These are phyloP conservation scores for Ormosia emarginata DNA, from an alignment of 306 rosid species.

Conservation along the genomic window DNA sequence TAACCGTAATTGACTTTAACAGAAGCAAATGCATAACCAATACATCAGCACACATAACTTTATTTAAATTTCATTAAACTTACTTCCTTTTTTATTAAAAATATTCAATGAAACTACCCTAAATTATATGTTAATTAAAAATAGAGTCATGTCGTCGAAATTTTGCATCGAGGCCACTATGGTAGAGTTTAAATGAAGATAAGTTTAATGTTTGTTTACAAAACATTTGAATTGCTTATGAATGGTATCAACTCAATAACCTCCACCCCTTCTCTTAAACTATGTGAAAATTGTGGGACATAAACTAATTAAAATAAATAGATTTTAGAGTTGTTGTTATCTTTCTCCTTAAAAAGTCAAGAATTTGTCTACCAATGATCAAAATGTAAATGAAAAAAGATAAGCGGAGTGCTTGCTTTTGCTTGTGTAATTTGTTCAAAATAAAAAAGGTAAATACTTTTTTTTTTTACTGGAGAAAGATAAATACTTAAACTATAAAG, in stretches of 20 bases:
- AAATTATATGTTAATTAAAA: not conserved
- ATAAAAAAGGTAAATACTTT: not conserved
- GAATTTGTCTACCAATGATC: too few species aligned
- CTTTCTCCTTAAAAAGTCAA: too few species aligned
- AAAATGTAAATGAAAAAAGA: not conserved
- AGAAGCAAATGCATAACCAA: not conserved
- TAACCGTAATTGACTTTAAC: not conserved
- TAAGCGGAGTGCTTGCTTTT: not conserved
- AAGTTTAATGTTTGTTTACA: not conserved
- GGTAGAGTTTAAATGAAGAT: not conserved
- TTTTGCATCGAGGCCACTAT: not conserved
- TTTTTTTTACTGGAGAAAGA: not conserved
- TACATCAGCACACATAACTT: not conserved
- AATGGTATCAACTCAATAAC: not conserved
- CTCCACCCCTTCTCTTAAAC: not conserved
- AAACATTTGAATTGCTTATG: not conserved
- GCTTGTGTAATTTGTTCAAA: not conserved
- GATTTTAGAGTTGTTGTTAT: too few species aligned
- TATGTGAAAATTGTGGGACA: not conserved
- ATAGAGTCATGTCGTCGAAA: not conserved
- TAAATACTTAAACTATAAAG: too few species aligned
- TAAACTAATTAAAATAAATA: too few species aligned
- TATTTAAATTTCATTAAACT: not conserved
- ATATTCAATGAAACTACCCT: not conserved
- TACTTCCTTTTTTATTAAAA: not conserved